These are phyloP conservation scores for Taphrina communis DNA, from an alignment of 1,139 yeast genomes.

Conservation along the genomic window DNA sequence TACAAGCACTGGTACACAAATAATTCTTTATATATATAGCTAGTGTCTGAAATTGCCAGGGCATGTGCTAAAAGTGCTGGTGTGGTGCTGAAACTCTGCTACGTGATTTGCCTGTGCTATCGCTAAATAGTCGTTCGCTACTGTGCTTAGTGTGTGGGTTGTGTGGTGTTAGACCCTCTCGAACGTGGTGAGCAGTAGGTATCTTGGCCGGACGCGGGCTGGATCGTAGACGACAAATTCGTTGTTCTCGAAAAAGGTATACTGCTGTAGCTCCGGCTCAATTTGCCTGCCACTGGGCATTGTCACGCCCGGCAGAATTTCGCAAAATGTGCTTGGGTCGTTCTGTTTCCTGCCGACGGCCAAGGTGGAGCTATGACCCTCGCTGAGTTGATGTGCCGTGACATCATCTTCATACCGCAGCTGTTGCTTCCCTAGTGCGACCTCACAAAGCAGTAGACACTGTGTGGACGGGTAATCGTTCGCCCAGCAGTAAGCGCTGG, in stretches of 20 bases:
- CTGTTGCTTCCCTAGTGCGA: conserved; percentile 23
- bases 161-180: neutral
- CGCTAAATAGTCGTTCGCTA: neutral
- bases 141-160: too few relatives aligned
- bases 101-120: neutral
- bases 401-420: conserved; percentile 23
- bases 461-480: conserved; percentile 14
- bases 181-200: conserved; percentile 22
- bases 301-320: conserved; percentile 11
- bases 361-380: conserved; percentile 14
- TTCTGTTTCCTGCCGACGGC: conserved; percentile 31
- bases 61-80: neutral
- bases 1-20: neutral
- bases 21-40: neutral
- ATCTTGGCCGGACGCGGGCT: conserved; percentile 24
- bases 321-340: conserved; percentile 5
- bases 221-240: conserved; percentile 35
- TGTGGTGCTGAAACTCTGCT: neutral
- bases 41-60: too few relatives aligned
- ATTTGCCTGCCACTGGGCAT: conserved; percentile 20
- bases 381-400: conserved; percentile 3
- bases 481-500: conserved; percentile 27
- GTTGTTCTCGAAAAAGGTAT: conserved; percentile 16
- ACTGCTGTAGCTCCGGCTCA: conserved; percentile 1
- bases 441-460: conserved; percentile 33